Evolutionary conservation across 2,329 filamentous ascomycete species (phyloP), one percentile per base, ranked within the genome.

Genomic region (Nemania sp.): DNA sequence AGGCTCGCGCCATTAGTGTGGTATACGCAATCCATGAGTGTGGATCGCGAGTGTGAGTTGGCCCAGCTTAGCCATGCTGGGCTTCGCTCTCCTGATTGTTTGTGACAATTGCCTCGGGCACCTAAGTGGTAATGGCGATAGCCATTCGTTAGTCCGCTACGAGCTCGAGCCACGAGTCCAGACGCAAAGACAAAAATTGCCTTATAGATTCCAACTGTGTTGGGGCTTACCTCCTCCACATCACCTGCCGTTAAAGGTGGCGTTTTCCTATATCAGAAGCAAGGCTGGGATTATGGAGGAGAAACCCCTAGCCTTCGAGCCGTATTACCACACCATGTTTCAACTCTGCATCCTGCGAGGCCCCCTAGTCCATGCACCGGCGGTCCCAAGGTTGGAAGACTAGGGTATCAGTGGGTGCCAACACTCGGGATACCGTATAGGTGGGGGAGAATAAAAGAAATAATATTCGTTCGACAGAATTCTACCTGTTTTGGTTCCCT

Each of bases 1-100:
- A n/a, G n/a, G n/a, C n/a, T n/a, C n/a, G n/a, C n/a, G 49, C 20
- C 56, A 38, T 49, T 20, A 60, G 54, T 60, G 65, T 58, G 59
- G 38, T 45, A 38, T 22, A 47, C 45, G 22, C 24, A 20, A 27
- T 41, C 27, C 7, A 24, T 20, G 11, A 43, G 49, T 66, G 41
- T 32, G n/a, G n/a, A 59, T 20, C 52, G 4, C 26, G 11, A 43
- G 49, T 66, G 41, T 32, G n/a, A 13, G 54, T 20, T 56, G 4
- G 20, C 53, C 45, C 26, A 38, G 18, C 66, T 54, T 53, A 57
- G 66, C 66, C 60, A 6, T 55, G 22, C 22, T 26, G n/a, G 8
- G 8, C 56, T 61, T 57, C 52, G 18, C 35, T 8, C 22, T 47
- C 13, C 24, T 43, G 15, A 20, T 20, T 35, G 20, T 43, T 45